Evolutionary conservation across 495 filamentous ascomycete genomes (phyloP).

Genomic region (Penicillium coprophilum): DNA sequence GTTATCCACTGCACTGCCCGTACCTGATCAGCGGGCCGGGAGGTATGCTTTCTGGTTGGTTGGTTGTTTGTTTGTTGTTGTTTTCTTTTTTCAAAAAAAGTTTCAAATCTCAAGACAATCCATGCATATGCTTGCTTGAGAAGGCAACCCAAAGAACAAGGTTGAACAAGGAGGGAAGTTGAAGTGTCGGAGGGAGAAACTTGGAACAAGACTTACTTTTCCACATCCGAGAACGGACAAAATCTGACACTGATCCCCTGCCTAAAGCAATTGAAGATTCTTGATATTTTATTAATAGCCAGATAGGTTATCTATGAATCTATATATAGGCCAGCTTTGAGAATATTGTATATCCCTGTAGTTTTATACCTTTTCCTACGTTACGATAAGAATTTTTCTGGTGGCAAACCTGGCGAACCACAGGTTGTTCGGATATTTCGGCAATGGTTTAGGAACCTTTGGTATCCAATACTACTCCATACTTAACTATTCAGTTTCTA

Average conservation of each 20-base stretch:
- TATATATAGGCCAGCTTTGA: not conserved
- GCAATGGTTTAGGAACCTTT: not conserved
- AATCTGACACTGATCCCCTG: not conserved
- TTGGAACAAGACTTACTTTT: not conserved
- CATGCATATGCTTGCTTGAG: not conserved
- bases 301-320: not conserved
- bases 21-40: not conserved
- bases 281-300: not conserved
- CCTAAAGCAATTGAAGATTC: not conserved
- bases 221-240: constrained; percentile 5
- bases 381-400: not conserved
- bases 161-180: not conserved
- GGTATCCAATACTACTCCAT: not conserved
- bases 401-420: constrained; percentile 15
- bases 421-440: not conserved
- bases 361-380: not conserved
- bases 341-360: not conserved
- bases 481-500: not conserved
- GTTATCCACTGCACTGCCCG: constrained; percentile 1
- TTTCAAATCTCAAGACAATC: not conserved
- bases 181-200: not conserved
- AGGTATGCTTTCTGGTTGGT: not conserved
- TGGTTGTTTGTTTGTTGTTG: not conserved
- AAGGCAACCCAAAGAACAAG: not conserved
- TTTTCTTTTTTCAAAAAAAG: no score